Evolutionary conservation across 176 grass and related monocot genomes (phyloP), one percentile per base, ranked within the genome.

Genomic region (Themeda triandra): DNA sequence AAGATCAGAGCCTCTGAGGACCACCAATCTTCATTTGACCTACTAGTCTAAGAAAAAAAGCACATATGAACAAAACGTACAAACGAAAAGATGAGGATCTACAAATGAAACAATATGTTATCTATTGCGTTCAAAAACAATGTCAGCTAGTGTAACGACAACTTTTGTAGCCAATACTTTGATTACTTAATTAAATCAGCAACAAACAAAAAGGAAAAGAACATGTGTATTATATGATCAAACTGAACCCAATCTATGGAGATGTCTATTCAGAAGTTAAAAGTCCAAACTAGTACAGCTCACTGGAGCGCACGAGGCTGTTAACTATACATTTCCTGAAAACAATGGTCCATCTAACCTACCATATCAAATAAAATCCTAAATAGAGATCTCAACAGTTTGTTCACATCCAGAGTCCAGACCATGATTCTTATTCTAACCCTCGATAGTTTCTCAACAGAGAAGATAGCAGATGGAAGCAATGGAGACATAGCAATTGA

Each of bases 401-500:
- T 80, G 29, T 36, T 68, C 30, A 68, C 6, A 68, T 80, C 19
- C 10, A 48, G 9, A n/a, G 12, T 49, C 11, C 18, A 63, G 58
- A 53, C 36, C 31, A 17, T 67, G 39, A 35, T 69, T n/a, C 12
- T 54, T 65, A 19, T 48, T 67, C 54, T 13, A 71, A 78, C 35
- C 71, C 46, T 3, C 21, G 56, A 69, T 54, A 64, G 58, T 68
- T 82, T 73, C 4, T 27, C n/a, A 5, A 74, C 84, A 97, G 90
- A 94, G 19, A 97, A 86, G 62, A 92, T 97, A 86, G 79, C 77
- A 49, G 82, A 97, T 69, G 73, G 86, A 68, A 92, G 92, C 84
- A 97, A 91, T 0, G 95, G 92, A 76, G 92, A 97, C 59, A 48
- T 89, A 48, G 90, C 92, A 27, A 91, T 97, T 68, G 88, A 97